These are phyloP conservation scores for Fusarium sp. DNA, from an alignment of 2,329 filamentous ascomycete species.

Conservation along the genomic window DNA sequence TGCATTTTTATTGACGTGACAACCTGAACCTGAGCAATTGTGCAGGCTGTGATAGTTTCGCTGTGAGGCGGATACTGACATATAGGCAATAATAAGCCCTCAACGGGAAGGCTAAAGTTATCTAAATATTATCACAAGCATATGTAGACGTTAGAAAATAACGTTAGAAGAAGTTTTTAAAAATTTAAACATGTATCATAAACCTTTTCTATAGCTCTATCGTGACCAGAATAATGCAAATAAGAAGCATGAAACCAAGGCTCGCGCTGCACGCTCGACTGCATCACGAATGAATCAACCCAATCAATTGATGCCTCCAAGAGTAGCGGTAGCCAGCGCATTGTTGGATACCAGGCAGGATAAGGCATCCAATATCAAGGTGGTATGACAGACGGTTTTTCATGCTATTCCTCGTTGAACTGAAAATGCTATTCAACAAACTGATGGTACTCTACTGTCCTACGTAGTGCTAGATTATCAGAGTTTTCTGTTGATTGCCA, in stretches of 20 bases:
- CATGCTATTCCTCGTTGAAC: neutral
- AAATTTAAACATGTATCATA: no score
- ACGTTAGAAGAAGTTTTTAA: no score
- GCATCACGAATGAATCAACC: constrained; percentile 6
- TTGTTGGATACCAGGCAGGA: constrained; percentile 24
- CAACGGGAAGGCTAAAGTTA: no score
- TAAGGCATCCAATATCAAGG: constrained; percentile 6
- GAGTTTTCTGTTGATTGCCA: constrained; percentile 34
- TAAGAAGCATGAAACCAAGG: constrained; percentile 8
- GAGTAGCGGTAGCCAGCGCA: constrained; percentile 36
- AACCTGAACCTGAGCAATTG: neutral
- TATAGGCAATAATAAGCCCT: no score
- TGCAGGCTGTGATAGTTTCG: no score
- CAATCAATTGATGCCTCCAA: constrained; percentile 21
- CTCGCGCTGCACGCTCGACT: constrained; percentile 7
- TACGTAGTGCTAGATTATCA: constrained; percentile 5
- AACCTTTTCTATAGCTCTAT: no score
- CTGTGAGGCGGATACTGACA: no score
- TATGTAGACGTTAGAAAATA: no score
- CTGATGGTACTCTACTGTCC: no score
- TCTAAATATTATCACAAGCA: no score
- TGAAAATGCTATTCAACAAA: neutral
- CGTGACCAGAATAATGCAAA: no score
- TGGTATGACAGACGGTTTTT: constrained; percentile 4
- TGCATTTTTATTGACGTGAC: neutral